A percentile compares a stretch with the other conserved stretches of the same genome.
These are phyloP conservation scores for Paspalum vaginatum DNA, from an alignment of 176 grass and related monocot genomes.

Conservation along the genomic window DNA sequence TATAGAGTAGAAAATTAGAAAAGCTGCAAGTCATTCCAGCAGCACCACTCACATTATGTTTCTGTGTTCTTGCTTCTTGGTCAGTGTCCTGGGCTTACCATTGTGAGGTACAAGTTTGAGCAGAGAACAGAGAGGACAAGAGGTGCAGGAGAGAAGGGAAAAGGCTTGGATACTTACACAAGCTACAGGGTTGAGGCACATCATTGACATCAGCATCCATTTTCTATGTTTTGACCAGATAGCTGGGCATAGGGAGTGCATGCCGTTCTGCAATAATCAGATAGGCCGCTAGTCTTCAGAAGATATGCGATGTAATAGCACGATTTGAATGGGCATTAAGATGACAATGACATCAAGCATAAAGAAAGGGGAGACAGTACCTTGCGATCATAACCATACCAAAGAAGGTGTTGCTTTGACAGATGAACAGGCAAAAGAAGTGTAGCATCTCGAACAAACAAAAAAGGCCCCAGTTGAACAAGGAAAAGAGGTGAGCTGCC, in stretches of 20 bases:
- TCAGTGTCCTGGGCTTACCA: too few species aligned
- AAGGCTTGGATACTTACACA: constrained; percentile 60
- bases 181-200: constrained; percentile 69
- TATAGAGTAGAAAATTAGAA: too few species aligned
- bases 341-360: neutral
- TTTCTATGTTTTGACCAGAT: constrained; percentile 83
- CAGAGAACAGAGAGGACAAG: neutral
- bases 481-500: constrained; percentile 80
- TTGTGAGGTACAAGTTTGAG: neutral
- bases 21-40: too few species aligned
- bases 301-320: neutral
- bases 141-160: neutral
- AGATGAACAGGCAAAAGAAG: constrained; percentile 95
- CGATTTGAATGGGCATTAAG: neutral
- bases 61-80: too few species aligned
- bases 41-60: too few species aligned
- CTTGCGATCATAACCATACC: constrained; percentile 98
- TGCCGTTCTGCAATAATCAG: constrained; percentile 53
- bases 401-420: constrained; percentile 97
- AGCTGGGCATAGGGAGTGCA: constrained; percentile 75
- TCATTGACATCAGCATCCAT: constrained; percentile 86
- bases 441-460: constrained; percentile 87
- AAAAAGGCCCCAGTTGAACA: constrained; percentile 83
- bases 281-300: neutral
- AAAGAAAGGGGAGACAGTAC: constrained; percentile 38